Conservation (phyloP, 2,329 filamentous ascomycete species). For the Colletotrichum lentis region DNA sequence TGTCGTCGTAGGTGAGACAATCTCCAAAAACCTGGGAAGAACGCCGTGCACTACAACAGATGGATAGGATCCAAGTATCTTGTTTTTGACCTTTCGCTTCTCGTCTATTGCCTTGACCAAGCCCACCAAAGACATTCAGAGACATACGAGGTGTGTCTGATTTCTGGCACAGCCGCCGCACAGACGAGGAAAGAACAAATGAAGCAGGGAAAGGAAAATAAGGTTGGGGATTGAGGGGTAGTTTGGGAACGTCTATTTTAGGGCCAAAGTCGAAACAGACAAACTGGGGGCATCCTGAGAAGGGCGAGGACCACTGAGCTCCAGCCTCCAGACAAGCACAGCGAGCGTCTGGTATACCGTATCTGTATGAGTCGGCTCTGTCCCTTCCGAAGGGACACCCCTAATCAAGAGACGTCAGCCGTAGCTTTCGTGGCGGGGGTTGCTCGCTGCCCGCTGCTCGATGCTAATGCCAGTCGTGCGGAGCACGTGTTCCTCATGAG, state of each 20-base stretch:
- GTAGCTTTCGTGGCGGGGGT: not conserved
- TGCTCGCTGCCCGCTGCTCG: conserved; percentile 8
- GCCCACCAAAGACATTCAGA: not conserved
- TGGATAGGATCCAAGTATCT: too few relatives aligned
- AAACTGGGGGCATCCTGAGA: conserved; percentile 24
- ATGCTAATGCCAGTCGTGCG: conserved; percentile 10
- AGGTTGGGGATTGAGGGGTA: conserved; percentile 31
- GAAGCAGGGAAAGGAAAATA: conserved; percentile 1
- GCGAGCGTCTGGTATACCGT: conserved; percentile 11
- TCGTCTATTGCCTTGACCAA: not conserved
- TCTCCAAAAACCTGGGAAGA: conserved; percentile 17
- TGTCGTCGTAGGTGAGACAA: conserved; percentile 16
- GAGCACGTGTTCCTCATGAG: not conserved
- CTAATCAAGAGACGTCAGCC: not conserved
- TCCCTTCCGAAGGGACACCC: too few relatives aligned
- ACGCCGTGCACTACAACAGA: conserved; percentile 15
- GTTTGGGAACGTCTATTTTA: conserved; percentile 22
- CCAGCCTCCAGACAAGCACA: not conserved
- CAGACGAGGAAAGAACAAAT: not conserved
- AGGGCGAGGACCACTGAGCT: conserved; percentile 4
- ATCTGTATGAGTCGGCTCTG: not conserved
- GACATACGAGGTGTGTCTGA: not conserved
- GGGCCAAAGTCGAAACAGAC: conserved; percentile 12
- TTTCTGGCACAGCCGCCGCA: not conserved
- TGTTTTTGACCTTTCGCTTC: not conserved